Conservation (phyloP, 208 protist genomes). For the Herpetomonas muscarum region DNA sequence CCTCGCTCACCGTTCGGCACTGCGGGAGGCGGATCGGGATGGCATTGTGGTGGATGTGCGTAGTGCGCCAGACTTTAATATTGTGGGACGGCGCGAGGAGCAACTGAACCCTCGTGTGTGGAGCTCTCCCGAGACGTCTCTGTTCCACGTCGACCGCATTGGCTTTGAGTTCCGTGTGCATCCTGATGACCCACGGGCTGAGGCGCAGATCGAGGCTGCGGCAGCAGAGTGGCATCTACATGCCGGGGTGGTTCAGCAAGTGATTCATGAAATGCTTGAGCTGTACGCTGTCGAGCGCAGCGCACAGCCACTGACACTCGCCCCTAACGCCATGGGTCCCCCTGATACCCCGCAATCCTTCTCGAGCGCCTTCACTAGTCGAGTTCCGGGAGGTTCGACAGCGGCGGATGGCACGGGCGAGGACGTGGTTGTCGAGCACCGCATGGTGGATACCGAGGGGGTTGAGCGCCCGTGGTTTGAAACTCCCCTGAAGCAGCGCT, state of each 20-base stretch:
- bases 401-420: not conserved
- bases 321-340: slow-evolving; percentile 64
- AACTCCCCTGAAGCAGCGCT: slow-evolving; percentile 54
- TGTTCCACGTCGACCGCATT: slow-evolving; percentile 67
- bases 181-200: slow-evolving; percentile 71
- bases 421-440: slow-evolving; percentile 48
- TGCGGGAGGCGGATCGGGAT: slow-evolving; percentile 37
- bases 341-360: slow-evolving; percentile 56
- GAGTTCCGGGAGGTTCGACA: not conserved
- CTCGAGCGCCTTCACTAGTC: slow-evolving; percentile 66
- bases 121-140: slow-evolving; percentile 58
- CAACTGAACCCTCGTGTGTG: slow-evolving; percentile 74
- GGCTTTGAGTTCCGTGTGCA: slow-evolving; percentile 90
- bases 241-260: slow-evolving; percentile 65
- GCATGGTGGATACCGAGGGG: slow-evolving; percentile 48
- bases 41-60: slow-evolving; percentile 73
- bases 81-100: slow-evolving; percentile 62
- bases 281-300: slow-evolving; percentile 70
- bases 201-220: slow-evolving; percentile 67
- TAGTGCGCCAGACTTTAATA: slow-evolving; percentile 67
- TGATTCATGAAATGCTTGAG: slow-evolving; percentile 85
- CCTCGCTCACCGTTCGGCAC: slow-evolving; percentile 47
- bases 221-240: slow-evolving; percentile 80
- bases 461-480: slow-evolving; percentile 75
- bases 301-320: slow-evolving; percentile 59